Base-by-base conservation (phyloP, 164 flowering plant species). In the Nymphaea colorata region DNA sequence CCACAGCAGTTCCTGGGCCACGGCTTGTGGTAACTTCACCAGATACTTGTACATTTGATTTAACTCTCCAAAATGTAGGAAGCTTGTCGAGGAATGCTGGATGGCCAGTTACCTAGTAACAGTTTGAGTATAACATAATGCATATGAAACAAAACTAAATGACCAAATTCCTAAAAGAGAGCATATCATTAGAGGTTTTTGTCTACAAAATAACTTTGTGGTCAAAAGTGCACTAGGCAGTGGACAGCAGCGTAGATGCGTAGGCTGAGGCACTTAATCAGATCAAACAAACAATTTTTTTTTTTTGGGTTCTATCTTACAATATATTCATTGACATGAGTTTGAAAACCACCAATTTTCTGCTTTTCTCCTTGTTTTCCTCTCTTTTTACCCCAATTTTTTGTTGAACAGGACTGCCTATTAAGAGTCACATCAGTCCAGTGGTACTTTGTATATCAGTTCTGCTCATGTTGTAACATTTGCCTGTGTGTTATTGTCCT, bases 11-110 rank as follows among this genome's bases (percentile, higher is more conserved):
- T 61, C 97, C 98, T 55, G 98, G 97, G 41, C 97, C 98, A 41
- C 92, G 90, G 79, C 98, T 94, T 5, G 97, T 94, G 67, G 95
- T 94, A 66, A 91, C 87, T 82, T 85, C 96, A 69, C 91, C 95
- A 1, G 97, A 88, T 41, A 94, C 87, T 78, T 89, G 96, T 63
- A 84, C 69, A 71, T 83, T 87, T 64, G 97, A 81, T 73, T 84
- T 84, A 53, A 94, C 95, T 61, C 95, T 87, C 93, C 98, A 82
- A 72, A 91, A 91, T 3, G 86, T 79, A 5, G 96, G 86, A 65
- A 94, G 90, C 74, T 83, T 80, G 76, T 83, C 85, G 77, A 83
- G 79, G 74, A 91, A 94, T 43, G 97, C 96, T 64, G 98, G 98
- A 73, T 94, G 98, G 71, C 98, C 79, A 57, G 98, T 94, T 57